phyloP scores from a whole-genome alignment of 495 filamentous ascomycete genomes.

The Xylaria palmicola region DNA sequence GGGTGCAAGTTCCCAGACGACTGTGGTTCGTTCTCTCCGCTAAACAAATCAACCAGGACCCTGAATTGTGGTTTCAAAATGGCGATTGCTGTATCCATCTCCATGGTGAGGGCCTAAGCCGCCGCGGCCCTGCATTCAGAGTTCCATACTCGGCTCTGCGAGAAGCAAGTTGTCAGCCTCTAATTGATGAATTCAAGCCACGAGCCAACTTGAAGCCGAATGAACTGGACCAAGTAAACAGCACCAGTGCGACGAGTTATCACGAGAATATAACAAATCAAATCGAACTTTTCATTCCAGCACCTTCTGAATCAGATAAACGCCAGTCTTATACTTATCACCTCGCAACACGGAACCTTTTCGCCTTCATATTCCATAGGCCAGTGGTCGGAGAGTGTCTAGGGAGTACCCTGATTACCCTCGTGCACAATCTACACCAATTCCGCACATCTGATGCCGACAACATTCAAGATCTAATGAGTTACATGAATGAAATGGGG shows the following conservation, averaged over 20 bases:
- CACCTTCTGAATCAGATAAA: slow-evolving; percentile 49
- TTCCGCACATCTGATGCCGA: slow-evolving; percentile 45
- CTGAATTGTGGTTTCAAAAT: slow-evolving; percentile 61
- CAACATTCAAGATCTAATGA: slow-evolving; percentile 52
- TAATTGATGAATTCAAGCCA: slow-evolving; percentile 51
- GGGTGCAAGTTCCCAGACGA: slow-evolving; percentile 21
- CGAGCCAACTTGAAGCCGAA: slow-evolving; percentile 17
- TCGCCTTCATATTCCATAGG: slow-evolving; percentile 61
- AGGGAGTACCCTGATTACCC: slow-evolving; percentile 53
- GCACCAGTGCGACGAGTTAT: slow-evolving; percentile 9
- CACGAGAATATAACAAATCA: slow-evolving; percentile 7
- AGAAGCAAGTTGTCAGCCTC: slow-evolving; percentile 47
- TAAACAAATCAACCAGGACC: slow-evolving; percentile 41
- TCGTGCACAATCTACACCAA: slow-evolving; percentile 58
- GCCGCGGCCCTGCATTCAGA: slow-evolving; percentile 59
- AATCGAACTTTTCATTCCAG: slow-evolving; percentile 62
- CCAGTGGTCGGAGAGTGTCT: slow-evolving; percentile 61
- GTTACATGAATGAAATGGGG: slow-evolving; percentile 58
- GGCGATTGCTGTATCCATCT: slow-evolving; percentile 65
- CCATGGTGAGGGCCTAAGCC: slow-evolving; percentile 58
- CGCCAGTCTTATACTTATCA: slow-evolving; percentile 56
- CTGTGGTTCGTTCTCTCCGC: not conserved
- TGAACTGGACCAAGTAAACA: not conserved
- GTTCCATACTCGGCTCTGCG: slow-evolving; percentile 52
- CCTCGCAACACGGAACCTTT: slow-evolving; percentile 65